Evolutionary conservation across 208 protist species (phyloP), one percentile per base, ranked within the genome.

Genomic region (Trypanosoma avium): DNA sequence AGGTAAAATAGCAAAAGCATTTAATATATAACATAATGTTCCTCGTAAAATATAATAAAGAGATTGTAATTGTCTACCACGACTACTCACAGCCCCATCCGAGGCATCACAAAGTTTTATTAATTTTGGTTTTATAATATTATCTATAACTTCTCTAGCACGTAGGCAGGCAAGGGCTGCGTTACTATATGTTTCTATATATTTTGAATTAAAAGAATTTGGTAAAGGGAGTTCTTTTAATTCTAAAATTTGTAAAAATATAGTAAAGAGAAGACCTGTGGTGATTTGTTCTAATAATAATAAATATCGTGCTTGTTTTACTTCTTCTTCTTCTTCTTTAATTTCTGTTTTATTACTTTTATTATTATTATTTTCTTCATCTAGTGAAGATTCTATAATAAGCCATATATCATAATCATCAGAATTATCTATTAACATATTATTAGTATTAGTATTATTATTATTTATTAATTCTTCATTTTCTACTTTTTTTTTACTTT

Each of bases 11-110:
- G 56, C 45, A 13, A 65, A 46, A 8, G 67, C 66, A 42, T 60
- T 64, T 5, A 73, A 48, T n/a, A 65, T 69, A 17, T 71, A 72
- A 27, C 70, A 73, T n/a, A 80, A 57, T 22, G 77, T 78, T 13
- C 70, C 75, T 17, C 75, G 67, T 26, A 88, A 55, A 29, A 88
- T 47, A 68, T 73, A 82, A 60, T 75, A 75, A 19, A 88, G 61
- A 40, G 82, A 73, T 33, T 81, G 50, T 21, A 71, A 50, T n/a
- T 73, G 78, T 1, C 73, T 75, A 17, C 73, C 77, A 27, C 81
- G 82, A 15, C 67, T 57, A 43, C 69, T 71, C 21, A 72, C 67
- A 29, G 67, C 63, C 15, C 82, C 82, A n/a, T 80, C 70, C 2
- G 67, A 32, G 49, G 66, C 72, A 30, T 52, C 68, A 57, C 66